Conservation (phyloP, 176 grass and related monocot genomes). For the Paspalum vaginatum region DNA sequence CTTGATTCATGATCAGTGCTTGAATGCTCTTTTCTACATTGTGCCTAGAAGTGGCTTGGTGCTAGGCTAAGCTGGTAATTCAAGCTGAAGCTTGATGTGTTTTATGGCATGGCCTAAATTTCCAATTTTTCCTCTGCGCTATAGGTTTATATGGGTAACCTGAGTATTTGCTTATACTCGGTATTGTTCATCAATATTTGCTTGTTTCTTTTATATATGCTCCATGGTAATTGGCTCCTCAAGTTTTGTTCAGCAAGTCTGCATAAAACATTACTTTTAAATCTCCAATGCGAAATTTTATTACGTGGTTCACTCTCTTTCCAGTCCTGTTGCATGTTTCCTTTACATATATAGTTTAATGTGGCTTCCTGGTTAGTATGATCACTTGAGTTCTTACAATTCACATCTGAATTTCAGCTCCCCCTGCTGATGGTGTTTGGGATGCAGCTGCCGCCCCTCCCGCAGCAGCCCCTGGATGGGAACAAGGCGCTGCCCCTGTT, state of each 20-base stretch:
- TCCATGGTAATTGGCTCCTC: no score
- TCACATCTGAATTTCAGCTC: slow-evolving; percentile 42
- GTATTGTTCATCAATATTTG: not conserved
- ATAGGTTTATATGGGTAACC: not conserved
- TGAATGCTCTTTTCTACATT: not conserved
- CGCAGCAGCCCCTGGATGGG: slow-evolving; percentile 54
- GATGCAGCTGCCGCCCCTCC: slow-evolving; percentile 45
- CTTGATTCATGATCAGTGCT: not conserved
- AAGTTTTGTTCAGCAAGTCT: not conserved
- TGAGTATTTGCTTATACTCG: no score
- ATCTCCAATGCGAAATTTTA: not conserved
- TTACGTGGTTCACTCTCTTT: not conserved
- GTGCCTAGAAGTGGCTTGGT: not conserved
- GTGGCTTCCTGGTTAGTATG: not conserved
- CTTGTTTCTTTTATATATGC: no score
- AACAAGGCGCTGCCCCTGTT: slow-evolving; percentile 12
- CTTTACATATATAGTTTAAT: not conserved
- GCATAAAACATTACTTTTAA: no score
- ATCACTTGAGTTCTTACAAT: not conserved
- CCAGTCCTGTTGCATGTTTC: not conserved
- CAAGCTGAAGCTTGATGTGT: not conserved
- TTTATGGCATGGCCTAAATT: not conserved
- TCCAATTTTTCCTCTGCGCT: not conserved
- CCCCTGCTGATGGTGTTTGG: slow-evolving; percentile 53
- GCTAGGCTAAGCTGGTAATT: not conserved